Evolutionary conservation across 805 yeast species (phyloP), one percentile per base, ranked within the genome.

Genomic region (Hanseniaspora valbyensis): DNA sequence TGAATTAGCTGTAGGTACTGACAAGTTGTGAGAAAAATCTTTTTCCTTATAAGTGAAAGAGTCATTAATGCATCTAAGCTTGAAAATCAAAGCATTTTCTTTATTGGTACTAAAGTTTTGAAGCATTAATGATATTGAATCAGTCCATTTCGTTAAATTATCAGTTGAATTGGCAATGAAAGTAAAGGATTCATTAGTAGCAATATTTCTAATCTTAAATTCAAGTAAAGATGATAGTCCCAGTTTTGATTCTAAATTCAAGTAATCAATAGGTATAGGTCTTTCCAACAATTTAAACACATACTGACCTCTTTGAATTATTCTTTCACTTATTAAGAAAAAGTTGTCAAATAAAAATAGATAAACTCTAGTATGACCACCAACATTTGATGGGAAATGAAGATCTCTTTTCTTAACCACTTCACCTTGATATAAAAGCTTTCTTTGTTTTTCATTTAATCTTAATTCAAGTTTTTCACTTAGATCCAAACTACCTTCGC

Each of bases 321-420:
- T 62, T 42, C 70, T 71, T 37, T 85, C 81, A 0, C 85, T 80
- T 1, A 86, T 72, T 29, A 86, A 59, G 40, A 86, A 64, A 57
- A 72, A 83, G 58, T 86, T 83, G 59, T 86, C 95, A 48, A 86
- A 64, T 26, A 86, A 64, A 18, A 84, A 75, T 22, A 83, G 57
- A 55, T 76, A 70, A 1, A 69, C 64, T 0, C 72, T 67, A 7
- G 69, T 66, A 9, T 48, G 30, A 19, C 30, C 21, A 9, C 44
- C 16, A 2, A 40, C 25, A 33, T 32, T 39, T 36, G 83, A 71
- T 36, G 80, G 81, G 28, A 79, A 67, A 68, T 79, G 76, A 57
- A 78, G 66, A 44, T 82, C 92, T 13, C 85, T 78, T 53, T 80
- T 77, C 50, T 81, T 70, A 2, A 68, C 57, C 16, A 83, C 72